Conservation (phyloP, 257 asterid species). For the Solanum ossicruentum region DNA sequence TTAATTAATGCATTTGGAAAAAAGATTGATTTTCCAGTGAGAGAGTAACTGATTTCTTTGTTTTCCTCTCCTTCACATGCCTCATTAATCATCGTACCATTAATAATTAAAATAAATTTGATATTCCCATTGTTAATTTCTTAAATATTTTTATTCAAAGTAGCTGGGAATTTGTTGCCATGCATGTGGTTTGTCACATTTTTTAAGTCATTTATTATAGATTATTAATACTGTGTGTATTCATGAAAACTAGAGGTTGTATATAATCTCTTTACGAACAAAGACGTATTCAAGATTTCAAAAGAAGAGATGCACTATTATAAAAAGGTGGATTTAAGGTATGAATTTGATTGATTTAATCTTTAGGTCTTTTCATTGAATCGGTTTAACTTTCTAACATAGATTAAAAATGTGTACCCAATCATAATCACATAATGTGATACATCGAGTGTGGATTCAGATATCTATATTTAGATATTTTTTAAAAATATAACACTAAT, state of each 20-base stretch:
- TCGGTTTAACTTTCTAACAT: too few species aligned
- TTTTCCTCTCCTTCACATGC: background rate
- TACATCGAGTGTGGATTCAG: too few species aligned
- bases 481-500: too few species aligned
- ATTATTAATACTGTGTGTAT: background rate
- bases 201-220: background rate
- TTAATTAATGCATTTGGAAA: background rate
- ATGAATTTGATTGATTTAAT: too few species aligned
- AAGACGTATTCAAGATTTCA: too few species aligned
- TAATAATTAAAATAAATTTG: background rate
- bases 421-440: too few species aligned
- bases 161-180: background rate
- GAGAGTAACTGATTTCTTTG: background rate
- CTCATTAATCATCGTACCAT: background rate
- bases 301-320: too few species aligned
- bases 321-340: too few species aligned
- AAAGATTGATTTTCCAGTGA: background rate
- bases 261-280: background rate
- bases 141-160: background rate
- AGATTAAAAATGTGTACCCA: too few species aligned
- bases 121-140: background rate
- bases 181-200: background rate
- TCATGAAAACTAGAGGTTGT: background rate
- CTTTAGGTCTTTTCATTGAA: too few species aligned
- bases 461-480: too few species aligned